Conservation (phyloP, 306 rosid genomes). For the Rosa persica region DNA sequence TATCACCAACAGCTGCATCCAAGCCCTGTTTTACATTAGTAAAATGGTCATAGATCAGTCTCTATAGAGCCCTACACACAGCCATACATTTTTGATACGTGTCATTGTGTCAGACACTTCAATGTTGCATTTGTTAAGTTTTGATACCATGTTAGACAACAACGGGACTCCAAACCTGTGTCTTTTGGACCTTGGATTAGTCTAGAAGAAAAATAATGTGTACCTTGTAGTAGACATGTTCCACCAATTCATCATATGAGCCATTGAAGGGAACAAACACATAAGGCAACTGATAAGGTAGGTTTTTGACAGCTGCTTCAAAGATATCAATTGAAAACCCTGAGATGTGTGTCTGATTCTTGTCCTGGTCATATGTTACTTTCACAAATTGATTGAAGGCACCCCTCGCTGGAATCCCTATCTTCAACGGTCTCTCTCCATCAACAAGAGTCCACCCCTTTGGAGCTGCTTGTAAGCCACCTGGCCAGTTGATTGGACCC, state of each 20-base stretch:
- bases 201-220: not conserved
- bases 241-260: conserved; percentile 52
- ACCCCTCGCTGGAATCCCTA: conserved; percentile 48
- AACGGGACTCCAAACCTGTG: not conserved
- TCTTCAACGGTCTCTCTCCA: conserved; percentile 24
- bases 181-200: not conserved
- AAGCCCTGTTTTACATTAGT: conserved; percentile 30
- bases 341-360: conserved; percentile 26
- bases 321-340: conserved; percentile 64
- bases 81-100: not conserved
- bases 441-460: conserved; percentile 25
- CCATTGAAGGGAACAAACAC: conserved; percentile 39
- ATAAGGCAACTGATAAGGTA: conserved; percentile 40
- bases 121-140: not conserved
- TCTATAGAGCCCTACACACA: not conserved
- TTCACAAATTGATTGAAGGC: conserved; percentile 54
- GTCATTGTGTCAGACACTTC: not conserved
- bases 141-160: not conserved
- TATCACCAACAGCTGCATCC: conserved; percentile 69
- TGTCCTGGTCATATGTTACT: conserved; percentile 25
- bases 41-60: not conserved
- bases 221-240: conserved; percentile 51
- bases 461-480: conserved; percentile 34
- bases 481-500: conserved; percentile 43
- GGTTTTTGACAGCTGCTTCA: conserved; percentile 30